Evolutionary conservation across 305 asterid species (phyloP).

Genomic region (Rubia balearica): DNA sequence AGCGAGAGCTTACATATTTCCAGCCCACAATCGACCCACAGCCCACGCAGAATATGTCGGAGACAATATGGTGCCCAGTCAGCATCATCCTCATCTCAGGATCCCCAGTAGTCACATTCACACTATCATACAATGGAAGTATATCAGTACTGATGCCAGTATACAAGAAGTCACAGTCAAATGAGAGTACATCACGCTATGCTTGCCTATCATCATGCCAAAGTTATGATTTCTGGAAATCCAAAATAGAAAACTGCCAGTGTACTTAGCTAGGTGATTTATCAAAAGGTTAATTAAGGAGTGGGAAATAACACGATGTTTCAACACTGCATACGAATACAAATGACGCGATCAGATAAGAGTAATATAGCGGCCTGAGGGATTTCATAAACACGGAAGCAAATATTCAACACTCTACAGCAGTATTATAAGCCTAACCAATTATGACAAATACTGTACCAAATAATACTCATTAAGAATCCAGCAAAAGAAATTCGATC

Average conservation of each 20-base stretch:
- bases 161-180: background rate
- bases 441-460: background rate
- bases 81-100: constrained; percentile 59
- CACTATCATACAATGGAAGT: constrained; percentile 28
- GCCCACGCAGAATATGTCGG: constrained; percentile 63
- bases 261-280: background rate
- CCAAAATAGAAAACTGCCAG: background rate
- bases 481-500: background rate
- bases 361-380: background rate
- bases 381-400: background rate
- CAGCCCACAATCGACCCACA: constrained; percentile 75
- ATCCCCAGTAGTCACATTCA: constrained; percentile 57
- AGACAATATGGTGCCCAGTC: constrained; percentile 67
- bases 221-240: background rate
- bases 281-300: background rate
- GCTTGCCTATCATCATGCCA: background rate
- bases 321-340: background rate
- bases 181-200: background rate
- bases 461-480: background rate
- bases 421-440: background rate
- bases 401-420: background rate
- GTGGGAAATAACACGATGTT: background rate
- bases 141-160: background rate
- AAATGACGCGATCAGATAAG: background rate
- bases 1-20: constrained; percentile 28